A percentile compares a stretch with the other conserved stretches of the same genome.
These are phyloP conservation scores for Myxozyma melibiosi DNA, from an alignment of 805 yeast genomes.

Conservation along the genomic window DNA sequence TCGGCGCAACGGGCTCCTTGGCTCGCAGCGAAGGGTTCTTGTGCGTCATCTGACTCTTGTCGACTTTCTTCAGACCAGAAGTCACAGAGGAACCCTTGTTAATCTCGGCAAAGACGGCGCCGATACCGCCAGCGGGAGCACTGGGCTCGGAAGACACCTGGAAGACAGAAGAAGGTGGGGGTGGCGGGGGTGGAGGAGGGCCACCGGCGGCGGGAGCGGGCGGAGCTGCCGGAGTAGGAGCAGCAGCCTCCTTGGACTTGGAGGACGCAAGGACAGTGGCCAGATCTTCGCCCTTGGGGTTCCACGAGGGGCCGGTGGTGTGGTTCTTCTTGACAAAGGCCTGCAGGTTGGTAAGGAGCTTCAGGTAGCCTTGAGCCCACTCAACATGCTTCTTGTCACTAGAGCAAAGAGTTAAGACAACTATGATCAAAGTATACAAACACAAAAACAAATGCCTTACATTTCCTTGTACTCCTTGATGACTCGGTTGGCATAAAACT, in stretches of 20 bases:
- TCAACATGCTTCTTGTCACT: slow-evolving; percentile 64
- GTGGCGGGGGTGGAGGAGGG: slow-evolving; percentile 92
- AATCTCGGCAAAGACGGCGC: slow-evolving; percentile 89
- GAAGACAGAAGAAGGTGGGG: slow-evolving; percentile 79
- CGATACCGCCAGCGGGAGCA: slow-evolving; percentile 57
- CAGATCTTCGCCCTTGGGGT: slow-evolving; percentile 56
- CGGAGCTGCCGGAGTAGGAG: slow-evolving; percentile 44
- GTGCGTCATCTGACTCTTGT: slow-evolving; percentile 90
- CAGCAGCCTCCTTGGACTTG: slow-evolving; percentile 43
- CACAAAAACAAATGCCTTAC: slow-evolving; percentile 7
- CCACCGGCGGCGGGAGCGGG: slow-evolving; percentile 45
- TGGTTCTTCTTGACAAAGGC: slow-evolving; percentile 75
- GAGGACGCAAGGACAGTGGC: slow-evolving; percentile 50
- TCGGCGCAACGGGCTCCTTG: slow-evolving; percentile 47
- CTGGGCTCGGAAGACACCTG: slow-evolving; percentile 38
- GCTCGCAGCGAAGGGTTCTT: slow-evolving; percentile 82
- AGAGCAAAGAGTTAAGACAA: neutral
- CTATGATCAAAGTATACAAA: neutral
- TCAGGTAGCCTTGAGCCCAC: slow-evolving; percentile 75
- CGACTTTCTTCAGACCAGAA: slow-evolving; percentile 85
- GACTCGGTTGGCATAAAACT: slow-evolving; percentile 91
- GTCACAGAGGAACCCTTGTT: slow-evolving; percentile 86
- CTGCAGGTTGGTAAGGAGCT: slow-evolving; percentile 69
- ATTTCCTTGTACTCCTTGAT: slow-evolving; percentile 79
- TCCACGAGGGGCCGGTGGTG: slow-evolving; percentile 85